Evolutionary conservation across 2,329 filamentous ascomycete species (phyloP), one percentile per base, ranked within the genome.

Genomic region (Aspergillus sp.): DNA sequence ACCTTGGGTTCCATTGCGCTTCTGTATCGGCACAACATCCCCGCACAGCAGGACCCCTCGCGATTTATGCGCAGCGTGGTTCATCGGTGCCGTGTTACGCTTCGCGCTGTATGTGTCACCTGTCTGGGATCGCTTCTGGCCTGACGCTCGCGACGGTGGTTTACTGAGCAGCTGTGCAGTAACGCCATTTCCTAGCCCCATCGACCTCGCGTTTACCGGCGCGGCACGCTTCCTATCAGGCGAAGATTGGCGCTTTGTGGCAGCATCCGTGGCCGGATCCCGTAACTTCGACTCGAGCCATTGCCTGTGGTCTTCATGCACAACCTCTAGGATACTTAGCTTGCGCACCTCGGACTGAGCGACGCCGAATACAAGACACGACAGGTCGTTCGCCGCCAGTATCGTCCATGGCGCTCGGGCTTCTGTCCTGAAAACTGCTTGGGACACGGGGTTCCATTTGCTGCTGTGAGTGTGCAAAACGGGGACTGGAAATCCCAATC

Each of bases 351-450:
- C 91, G 4, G 85, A 84, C 52, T 86, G 85, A n/a, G 88, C 94
- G 7, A 98, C 86, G n/a, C 91, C 91, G 63, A 96, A 98, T n/a
- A 96, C 81, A 26, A 98, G 69, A 60, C 91, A 98, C 12, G 91
- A 91, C 30, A 98, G 69, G 55, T 98, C 91, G 54, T 98, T 98
- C 30, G 91, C 91, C 3, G 91, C 85, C 33, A 95, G 74, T 38
- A 98, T 95, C 1, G 89, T 98, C 83, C 86, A 98, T 3, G 89
- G 91, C 6, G 85, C 75, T 42, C 82, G 78, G 10, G 83, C 74
- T 58, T 93, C 85, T n/a, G 91, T 98, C 5, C 89, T 93, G 56
- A 98, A 98, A 36, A 98, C 95, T 33, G 91, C 91, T 58, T 98
- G 91, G 4, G 89, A 84, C 26, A 86, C 84, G 5, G 86, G 86